Percentiles rank a stretch among this genome's conserved stretches.
Evolutionary conservation across 805 yeast species (phyloP).

Genomic region (Phaffomyces antillensis): DNA sequence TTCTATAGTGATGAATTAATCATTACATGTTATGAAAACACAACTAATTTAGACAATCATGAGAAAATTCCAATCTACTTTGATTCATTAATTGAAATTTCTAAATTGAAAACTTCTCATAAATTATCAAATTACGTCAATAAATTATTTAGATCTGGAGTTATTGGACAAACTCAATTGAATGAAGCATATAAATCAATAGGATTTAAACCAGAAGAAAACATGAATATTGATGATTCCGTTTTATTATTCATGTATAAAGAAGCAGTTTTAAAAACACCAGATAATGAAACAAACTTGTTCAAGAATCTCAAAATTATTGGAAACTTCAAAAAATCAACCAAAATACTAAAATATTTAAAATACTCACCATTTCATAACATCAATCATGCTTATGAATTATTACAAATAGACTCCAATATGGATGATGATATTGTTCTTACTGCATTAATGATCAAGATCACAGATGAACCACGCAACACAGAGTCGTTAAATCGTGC

Average conservation of each 20-base stretch:
- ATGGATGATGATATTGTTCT: constrained; percentile 66
- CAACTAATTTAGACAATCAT: constrained; percentile 34
- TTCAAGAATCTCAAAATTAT: constrained; percentile 24
- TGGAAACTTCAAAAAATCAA: constrained; percentile 33
- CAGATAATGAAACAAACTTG: constrained; percentile 9
- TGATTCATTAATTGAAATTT: constrained; percentile 48
- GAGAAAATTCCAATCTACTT: constrained; percentile 41
- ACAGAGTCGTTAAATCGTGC: constrained; percentile 43
- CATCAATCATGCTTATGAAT: constrained; percentile 42
- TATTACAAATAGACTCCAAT: constrained; percentile 41
- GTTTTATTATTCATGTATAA: constrained; percentile 28
- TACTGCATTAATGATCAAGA: constrained; percentile 64
- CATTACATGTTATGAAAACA: constrained; percentile 38
- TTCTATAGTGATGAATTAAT: constrained; percentile 44
- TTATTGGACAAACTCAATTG: constrained; percentile 43
- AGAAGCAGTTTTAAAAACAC: constrained; percentile 18
- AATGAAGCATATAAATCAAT: constrained; percentile 31
- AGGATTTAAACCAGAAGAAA: constrained; percentile 25
- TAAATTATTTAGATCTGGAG: constrained; percentile 44
- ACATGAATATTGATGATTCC: constrained; percentile 21
- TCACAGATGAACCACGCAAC: constrained; percentile 41
- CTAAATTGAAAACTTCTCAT: constrained; percentile 41
- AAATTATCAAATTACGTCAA: constrained; percentile 37
- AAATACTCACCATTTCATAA: constrained; percentile 40
- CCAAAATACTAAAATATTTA: constrained; percentile 28